Conservation (phyloP, 768 basidiomycete species). For the Naganishia friedmannii region DNA sequence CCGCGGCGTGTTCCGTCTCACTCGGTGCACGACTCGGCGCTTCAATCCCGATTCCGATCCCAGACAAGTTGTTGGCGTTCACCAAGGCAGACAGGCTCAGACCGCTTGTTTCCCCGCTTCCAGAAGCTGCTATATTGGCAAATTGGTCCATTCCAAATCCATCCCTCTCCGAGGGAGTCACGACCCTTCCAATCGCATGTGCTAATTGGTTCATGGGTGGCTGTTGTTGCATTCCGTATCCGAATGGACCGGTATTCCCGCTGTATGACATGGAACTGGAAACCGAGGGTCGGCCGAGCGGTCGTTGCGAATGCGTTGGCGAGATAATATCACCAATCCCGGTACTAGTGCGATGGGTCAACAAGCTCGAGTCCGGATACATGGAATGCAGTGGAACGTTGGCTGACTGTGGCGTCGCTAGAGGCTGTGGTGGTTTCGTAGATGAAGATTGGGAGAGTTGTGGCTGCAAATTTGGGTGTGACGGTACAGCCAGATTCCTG, state of each 20-base stretch:
- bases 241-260: neutral
- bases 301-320: neutral
- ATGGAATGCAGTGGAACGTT: conserved; percentile 16
- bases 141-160: neutral
- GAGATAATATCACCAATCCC: conserved; percentile 20
- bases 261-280: conserved; percentile 4
- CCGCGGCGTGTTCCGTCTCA: conserved; percentile 25
- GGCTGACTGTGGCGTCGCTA: conserved; percentile 2
- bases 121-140: neutral
- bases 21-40: conserved; percentile 13
- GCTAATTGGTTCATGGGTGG: conserved; percentile 20
- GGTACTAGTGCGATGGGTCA: conserved; percentile 10
- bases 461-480: neutral
- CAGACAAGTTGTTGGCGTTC: neutral
- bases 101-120: neutral
- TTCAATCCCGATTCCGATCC: conserved; percentile 10
- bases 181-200: conserved; percentile 12
- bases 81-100: neutral
- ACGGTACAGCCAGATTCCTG: neutral
- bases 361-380: conserved; percentile 15
- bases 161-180: conserved; percentile 15
- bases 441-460: neutral
- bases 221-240: conserved; percentile 6
- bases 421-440: too few species aligned
- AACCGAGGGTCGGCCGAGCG: neutral